These are phyloP conservation scores for Mycena filopes DNA, from an alignment of 768 basidiomycete genomes.

Conservation along the genomic window DNA sequence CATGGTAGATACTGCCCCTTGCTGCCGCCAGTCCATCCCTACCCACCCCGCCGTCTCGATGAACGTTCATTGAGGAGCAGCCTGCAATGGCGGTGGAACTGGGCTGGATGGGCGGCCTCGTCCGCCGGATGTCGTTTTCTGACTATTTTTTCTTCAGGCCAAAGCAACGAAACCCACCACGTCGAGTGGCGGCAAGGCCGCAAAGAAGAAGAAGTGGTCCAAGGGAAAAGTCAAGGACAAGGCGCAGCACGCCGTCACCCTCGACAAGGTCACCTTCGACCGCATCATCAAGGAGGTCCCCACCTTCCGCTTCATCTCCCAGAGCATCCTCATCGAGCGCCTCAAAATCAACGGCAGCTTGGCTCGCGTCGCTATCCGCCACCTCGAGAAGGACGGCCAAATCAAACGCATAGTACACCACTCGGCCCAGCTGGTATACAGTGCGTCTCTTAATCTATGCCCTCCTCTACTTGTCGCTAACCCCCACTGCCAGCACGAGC, in stretches of 20 bases:
- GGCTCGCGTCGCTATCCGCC: constrained; percentile 89
- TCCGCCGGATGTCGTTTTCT: constrained; percentile 22
- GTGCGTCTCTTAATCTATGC: constrained; percentile 60
- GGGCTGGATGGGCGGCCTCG: constrained; percentile 12
- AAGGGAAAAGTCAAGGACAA: constrained; percentile 99
- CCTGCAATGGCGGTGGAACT: background rate
- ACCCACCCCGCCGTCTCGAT: no score
- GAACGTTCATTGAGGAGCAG: no score
- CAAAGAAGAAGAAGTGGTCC: constrained; percentile 99
- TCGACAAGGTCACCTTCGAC: constrained; percentile 94
- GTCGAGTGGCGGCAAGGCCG: constrained; percentile 82
- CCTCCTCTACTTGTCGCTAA: background rate
- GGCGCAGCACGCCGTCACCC: constrained; percentile 94
- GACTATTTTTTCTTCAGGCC: constrained; percentile 51
- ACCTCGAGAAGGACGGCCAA: constrained; percentile 91
- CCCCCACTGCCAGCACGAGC: constrained; percentile 52
- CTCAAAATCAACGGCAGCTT: constrained; percentile 96
- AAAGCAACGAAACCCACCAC: constrained; percentile 86
- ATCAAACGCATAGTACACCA: constrained; percentile 99
- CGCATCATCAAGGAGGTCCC: constrained; percentile 98
- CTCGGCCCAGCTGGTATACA: constrained; percentile 94
- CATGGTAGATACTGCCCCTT: no score
- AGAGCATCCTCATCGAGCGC: constrained; percentile 98
- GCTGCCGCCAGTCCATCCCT: no score
- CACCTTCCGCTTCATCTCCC: constrained; percentile 98